Evolutionary conservation across 345 rosid species (phyloP), one percentile per base, ranked within the genome.

Genomic region (Corchorus capsularis): DNA sequence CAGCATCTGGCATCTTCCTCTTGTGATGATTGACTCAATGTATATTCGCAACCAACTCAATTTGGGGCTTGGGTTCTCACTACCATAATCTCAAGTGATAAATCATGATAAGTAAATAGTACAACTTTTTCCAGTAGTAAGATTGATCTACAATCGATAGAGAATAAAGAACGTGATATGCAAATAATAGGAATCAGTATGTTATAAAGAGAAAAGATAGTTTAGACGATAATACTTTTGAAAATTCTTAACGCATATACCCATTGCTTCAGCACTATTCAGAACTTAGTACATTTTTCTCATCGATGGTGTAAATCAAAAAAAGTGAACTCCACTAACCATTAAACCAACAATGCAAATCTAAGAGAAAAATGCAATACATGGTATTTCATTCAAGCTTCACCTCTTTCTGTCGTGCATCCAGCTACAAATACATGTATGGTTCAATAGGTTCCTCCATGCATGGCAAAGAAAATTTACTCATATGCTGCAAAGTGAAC

Each of bases 401-500:
- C 77, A 80, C 91, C 84, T 93, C 97, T 74, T 85, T 86, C 77
- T 77, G 88, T 15, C 89, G 97, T 54, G 97, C 91, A 75, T 96
- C 97, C 63, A 92, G 72, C 83, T 93, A 86, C 86, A 96, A 84
- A 78, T 93, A 91, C 57, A 84, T 83, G 85, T 85, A 96, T 4
- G 97, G 97, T 76, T 86, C 97, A 45, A 93, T 92, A 2, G 98
- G 97, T 81, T 96, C 99, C 88, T 96, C 97, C 75, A 97, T 96
- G 86, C 80, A 86, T 59, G 81, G 43, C 53, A 74, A 73, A 27
- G 81, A n/a, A 12, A 41, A 59, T 77, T 17, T 50, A 45, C 32
- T 79, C 71, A 81, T 15, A 16, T 3, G 17, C 20, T 45, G 37
- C 3, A 5, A 22, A 54, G 54, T 60, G 37, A 67, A 50, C 37